Conservation (phyloP, 179 eudicot species). For the Heliamphora pulchella region DNA sequence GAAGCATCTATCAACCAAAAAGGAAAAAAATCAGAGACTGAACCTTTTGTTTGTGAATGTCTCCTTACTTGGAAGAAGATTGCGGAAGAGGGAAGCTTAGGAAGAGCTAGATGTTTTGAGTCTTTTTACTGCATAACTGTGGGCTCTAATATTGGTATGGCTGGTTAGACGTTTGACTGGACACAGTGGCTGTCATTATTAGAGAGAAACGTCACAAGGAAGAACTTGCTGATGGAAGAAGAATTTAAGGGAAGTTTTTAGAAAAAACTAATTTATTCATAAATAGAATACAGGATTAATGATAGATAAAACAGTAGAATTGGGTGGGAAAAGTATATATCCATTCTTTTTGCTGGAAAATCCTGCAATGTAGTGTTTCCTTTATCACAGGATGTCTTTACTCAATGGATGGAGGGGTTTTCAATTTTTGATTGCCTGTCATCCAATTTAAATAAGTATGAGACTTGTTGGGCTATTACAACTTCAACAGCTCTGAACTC, state of each 20-base stretch:
- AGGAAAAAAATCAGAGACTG: neutral
- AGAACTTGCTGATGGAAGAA: neutral
- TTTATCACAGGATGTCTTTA: neutral
- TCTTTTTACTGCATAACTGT: neutral
- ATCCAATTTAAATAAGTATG: neutral
- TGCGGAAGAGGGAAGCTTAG: neutral
- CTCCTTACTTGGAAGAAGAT: neutral
- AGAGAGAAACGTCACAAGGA: neutral
- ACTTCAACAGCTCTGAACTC: neutral
- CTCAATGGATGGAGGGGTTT: neutral
- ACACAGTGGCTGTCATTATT: neutral
- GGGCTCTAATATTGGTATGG: neutral
- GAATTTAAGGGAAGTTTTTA: neutral
- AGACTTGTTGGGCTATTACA: neutral
- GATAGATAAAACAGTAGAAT: neutral
- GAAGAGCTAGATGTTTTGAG: neutral
- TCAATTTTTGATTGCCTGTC: neutral
- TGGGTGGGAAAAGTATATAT: neutral
- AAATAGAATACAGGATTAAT: neutral
- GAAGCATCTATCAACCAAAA: neutral
- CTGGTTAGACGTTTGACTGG: neutral
- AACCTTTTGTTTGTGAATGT: too few relatives aligned
- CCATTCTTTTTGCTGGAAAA: constrained; percentile 1
- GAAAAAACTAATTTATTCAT: neutral
- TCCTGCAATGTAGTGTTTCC: neutral